Percentiles rank a stretch among this genome's conserved stretches.
Evolutionary conservation across 1,284 basidiomycete genomes (phyloP).

Genomic region (Cystobasidium slooffiae): DNA sequence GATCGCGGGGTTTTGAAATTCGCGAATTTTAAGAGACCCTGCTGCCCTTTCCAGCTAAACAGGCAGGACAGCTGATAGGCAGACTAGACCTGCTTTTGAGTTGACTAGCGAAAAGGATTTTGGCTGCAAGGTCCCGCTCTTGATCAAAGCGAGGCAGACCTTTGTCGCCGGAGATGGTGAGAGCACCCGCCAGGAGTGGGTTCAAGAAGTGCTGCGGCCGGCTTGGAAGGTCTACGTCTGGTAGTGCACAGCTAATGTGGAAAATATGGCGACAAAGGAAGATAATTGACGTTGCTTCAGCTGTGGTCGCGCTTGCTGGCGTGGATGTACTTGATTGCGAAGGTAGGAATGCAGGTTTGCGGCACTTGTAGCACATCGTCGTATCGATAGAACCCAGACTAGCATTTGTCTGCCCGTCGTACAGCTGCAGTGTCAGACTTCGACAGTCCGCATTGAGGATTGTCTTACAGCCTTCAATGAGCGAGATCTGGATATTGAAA

Average conservation of each 20-base stretch:
- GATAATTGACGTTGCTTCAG: slow-evolving; percentile 67
- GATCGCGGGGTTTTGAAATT: too few relatives aligned
- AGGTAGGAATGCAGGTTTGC: slow-evolving; percentile 65
- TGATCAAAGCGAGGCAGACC: slow-evolving; percentile 4
- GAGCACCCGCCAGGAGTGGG: slow-evolving; percentile 6
- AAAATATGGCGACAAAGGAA: slow-evolving; percentile 86
- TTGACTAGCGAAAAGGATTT: slow-evolving; percentile 36
- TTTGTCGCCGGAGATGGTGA: background rate
- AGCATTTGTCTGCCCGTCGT: slow-evolving; percentile 75
- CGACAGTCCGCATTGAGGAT: slow-evolving; percentile 82
- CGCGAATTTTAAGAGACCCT: background rate
- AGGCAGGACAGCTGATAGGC: slow-evolving; percentile 40
- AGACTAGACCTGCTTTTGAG: slow-evolving; percentile 17
- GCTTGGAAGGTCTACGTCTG: slow-evolving; percentile 32
- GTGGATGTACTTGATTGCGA: slow-evolving; percentile 6
- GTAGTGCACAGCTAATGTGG: slow-evolving; percentile 62
- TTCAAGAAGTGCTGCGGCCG: slow-evolving; percentile 42
- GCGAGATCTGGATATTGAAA: slow-evolving; percentile 85
- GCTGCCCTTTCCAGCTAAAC: slow-evolving; percentile 32
- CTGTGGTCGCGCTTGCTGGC: slow-evolving; percentile 45
- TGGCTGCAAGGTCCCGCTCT: slow-evolving; percentile 34
- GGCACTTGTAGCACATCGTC: slow-evolving; percentile 70
- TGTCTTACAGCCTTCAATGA: slow-evolving; percentile 85
- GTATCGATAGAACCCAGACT: slow-evolving; percentile 72
- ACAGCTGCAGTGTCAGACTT: slow-evolving; percentile 70